Evolutionary conservation across 768 basidiomycete species (phyloP).

Genomic region (Daedaleopsis sinensis): DNA sequence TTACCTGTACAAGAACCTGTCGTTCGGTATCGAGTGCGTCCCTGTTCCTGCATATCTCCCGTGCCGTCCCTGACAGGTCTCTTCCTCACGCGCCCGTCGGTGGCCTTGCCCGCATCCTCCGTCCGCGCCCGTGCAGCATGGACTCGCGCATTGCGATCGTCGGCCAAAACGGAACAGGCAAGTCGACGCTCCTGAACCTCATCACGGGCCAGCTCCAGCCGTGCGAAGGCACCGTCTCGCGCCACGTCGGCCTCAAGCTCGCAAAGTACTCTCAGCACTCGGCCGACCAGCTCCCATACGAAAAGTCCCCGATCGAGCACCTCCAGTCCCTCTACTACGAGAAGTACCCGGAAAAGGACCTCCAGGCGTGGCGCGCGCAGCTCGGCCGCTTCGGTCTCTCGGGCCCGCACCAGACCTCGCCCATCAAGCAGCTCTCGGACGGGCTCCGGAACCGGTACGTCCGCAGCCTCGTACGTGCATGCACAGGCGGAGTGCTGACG

Average conservation of each 20-base stretch:
- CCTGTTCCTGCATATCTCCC: neutral
- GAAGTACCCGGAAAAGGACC: slow-evolving; percentile 94
- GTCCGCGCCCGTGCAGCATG: slow-evolving; percentile 56
- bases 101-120: too few relatives aligned
- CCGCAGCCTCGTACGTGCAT: neutral
- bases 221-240: slow-evolving; percentile 82
- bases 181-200: slow-evolving; percentile 89
- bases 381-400: slow-evolving; percentile 95
- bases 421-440: slow-evolving; percentile 94
- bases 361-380: slow-evolving; percentile 91
- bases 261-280: slow-evolving; percentile 99
- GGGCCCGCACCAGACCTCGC: slow-evolving; percentile 90
- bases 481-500: neutral
- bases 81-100: neutral
- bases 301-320: slow-evolving; percentile 89
- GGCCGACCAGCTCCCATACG: slow-evolving; percentile 97
- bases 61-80: neutral
- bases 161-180: slow-evolving; percentile 94
- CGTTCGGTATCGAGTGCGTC: slow-evolving; percentile 96
- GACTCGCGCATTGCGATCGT: slow-evolving; percentile 95
- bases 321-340: slow-evolving; percentile 78
- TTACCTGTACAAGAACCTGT: slow-evolving; percentile 84
- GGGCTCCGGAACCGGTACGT: slow-evolving; percentile 91
- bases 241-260: slow-evolving; percentile 89
- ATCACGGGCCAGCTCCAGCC: slow-evolving; percentile 86